Evolutionary conservation across 106 monocot species (phyloP).

Genomic region (Xerophyta viscosa): DNA sequence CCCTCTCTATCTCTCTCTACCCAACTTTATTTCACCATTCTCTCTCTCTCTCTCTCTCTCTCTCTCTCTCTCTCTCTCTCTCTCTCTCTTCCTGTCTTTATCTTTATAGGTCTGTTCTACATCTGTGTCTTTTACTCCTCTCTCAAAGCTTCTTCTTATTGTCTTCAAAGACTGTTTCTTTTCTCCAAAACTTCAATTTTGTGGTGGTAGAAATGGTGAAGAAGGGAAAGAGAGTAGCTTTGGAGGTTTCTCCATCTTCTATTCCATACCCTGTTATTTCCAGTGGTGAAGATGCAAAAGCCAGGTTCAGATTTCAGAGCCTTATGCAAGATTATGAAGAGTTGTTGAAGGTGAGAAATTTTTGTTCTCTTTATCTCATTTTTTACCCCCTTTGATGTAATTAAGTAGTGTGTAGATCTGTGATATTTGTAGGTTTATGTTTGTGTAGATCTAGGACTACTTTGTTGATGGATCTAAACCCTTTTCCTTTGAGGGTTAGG

Average conservation of each 20-base stretch:
- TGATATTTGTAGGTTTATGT: not conserved
- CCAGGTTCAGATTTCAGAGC: constrained; percentile 21
- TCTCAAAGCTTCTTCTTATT: not conserved
- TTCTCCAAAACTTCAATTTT: not conserved
- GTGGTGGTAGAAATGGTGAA: constrained; percentile 20
- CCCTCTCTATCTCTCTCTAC: constrained; percentile 6
- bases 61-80: too few relatives aligned
- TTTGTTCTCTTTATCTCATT: constrained; percentile 3
- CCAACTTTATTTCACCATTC: constrained; percentile 7
- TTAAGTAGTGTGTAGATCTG: constrained; percentile 1
- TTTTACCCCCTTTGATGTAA: not conserved
- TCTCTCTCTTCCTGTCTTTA: too few relatives aligned
- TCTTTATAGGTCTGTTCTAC: constrained; percentile 18
- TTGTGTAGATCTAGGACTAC: too few relatives aligned
- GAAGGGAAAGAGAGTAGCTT: constrained; percentile 14
- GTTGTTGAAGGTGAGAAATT: constrained; percentile 21
- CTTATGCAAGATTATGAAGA: constrained; percentile 38
- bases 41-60: too few relatives aligned
- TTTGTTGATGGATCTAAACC: too few relatives aligned
- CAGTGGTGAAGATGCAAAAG: constrained; percentile 19
- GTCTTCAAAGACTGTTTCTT: not conserved
- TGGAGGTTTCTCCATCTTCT: constrained; percentile 14
- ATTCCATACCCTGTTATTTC: constrained; percentile 5
- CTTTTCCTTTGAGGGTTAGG: too few relatives aligned
- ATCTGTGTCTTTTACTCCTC: not conserved